These are phyloP conservation scores for Exidia glandulosa DNA, from an alignment of 768 basidiomycete genomes.

Conservation along the genomic window DNA sequence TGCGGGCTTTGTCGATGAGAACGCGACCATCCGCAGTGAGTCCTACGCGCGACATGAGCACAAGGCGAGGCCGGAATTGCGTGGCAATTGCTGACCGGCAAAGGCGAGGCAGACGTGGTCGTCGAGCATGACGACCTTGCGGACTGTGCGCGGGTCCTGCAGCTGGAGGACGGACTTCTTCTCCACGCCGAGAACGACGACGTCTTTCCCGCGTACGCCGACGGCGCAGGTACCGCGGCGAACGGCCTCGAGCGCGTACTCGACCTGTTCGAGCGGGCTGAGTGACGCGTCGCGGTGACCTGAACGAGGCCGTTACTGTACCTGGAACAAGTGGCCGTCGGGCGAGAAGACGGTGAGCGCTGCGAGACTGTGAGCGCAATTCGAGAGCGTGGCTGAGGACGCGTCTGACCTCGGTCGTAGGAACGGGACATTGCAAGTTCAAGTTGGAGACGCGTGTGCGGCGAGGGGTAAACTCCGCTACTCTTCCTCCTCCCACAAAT, in stretches of 20 bases:
- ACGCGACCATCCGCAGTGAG: slow-evolving; percentile 96
- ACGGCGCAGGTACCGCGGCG: slow-evolving; percentile 96
- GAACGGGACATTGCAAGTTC: slow-evolving; percentile 68
- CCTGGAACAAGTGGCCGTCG: slow-evolving; percentile 98
- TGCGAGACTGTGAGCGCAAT: slow-evolving; percentile 19
- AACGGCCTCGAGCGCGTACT: slow-evolving; percentile 97
- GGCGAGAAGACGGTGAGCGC: slow-evolving; percentile 97
- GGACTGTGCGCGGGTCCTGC: slow-evolving; percentile 93
- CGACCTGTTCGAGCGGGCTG: slow-evolving; percentile 53
- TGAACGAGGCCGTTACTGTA: slow-evolving; percentile 14
- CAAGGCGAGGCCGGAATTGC: slow-evolving; percentile 2
- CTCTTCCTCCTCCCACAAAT: not conserved
- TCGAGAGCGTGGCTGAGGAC: not conserved
- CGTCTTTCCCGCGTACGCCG: slow-evolving; percentile 87
- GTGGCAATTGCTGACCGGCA: slow-evolving; percentile 53
- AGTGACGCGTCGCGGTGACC: slow-evolving; percentile 7
- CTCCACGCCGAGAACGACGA: slow-evolving; percentile 95
- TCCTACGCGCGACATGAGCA: slow-evolving; percentile 36
- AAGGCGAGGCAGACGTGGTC: slow-evolving; percentile 97
- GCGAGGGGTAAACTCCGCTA: not conserved
- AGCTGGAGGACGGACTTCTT: slow-evolving; percentile 97
- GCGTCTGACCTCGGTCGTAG: slow-evolving; percentile 79
- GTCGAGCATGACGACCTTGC: slow-evolving; percentile 97
- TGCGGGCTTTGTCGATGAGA: slow-evolving; percentile 92
- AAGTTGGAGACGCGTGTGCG: not conserved